Evolutionary conservation across 192 early-diverging fungal genomes (phyloP), one percentile per base, ranked within the genome.

Genomic region (Backusella mclennaniae): DNA sequence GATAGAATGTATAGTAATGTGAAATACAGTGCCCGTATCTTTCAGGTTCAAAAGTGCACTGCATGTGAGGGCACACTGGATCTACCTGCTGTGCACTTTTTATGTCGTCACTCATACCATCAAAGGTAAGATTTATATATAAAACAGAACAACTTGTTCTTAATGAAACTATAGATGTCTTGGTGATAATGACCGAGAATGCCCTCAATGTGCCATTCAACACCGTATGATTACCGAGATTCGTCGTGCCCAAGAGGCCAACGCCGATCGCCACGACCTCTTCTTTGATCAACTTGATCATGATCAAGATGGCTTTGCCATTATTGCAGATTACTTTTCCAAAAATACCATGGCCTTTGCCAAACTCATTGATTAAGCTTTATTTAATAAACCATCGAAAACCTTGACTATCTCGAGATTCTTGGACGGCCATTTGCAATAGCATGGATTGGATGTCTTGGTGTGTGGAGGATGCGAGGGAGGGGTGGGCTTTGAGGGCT

Each of bases 81-180:
- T 69, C 76, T 99, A 71, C 98, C 98, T 0, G 91, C 92, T 35
- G 87, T 99, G 0, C 95, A 98, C 75, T 99, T 98, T 80, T 78
- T 97, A 76, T 99, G 98, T 85, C 89, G 93, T 73, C 98, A 99
- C 76, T 95, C 95, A 56, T 99, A 93, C 79, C 98, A 99, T 82
- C 92, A 95, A 77, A 83, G 95, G 81, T 95, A 90, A 26, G 26
- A 26, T 26, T 26, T 26, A 26, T 26, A 26, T 26, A 0, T 0
- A 0, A 26, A 26, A 26, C 26, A 26, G 26, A 26, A 26, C 26
- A 26, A 26, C 26, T 26, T 26, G 26, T 26, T 26, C 26, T 0
- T 26, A 26, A 26, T 26, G 0, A 26, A 26, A 26, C 36, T 39
- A 3, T 77, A 83, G 85, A n/a, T 90, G 89, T 66, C 68, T 90